These are phyloP conservation scores for Paraglomus brasilianum DNA, from an alignment of 192 early-diverging fungal species.

Conservation along the genomic window DNA sequence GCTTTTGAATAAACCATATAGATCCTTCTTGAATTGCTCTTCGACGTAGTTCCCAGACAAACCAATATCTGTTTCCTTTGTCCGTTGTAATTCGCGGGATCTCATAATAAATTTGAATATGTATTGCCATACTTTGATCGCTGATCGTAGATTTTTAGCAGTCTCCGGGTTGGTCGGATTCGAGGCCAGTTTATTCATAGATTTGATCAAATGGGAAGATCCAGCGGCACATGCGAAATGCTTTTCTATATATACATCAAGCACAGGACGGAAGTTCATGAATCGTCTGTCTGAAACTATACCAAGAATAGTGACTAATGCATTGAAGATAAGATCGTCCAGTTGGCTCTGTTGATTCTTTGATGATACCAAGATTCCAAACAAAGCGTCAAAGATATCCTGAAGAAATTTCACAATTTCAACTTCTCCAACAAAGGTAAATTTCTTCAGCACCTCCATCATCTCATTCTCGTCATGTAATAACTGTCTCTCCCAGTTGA, in stretches of 20 bases:
- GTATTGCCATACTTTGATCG: constrained; percentile 65
- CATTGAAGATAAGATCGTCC: constrained; percentile 47
- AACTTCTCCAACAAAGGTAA: constrained; percentile 58
- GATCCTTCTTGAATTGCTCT: constrained; percentile 47
- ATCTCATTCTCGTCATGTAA: constrained; percentile 35
- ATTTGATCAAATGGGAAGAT: constrained; percentile 43
- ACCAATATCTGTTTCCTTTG: constrained; percentile 32
- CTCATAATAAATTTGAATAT: constrained; percentile 56
- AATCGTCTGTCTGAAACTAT: constrained; percentile 64
- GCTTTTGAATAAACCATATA: constrained; percentile 41
- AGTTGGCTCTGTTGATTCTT: constrained; percentile 37
- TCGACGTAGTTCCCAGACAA: constrained; percentile 31
- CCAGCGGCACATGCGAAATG: constrained; percentile 39
- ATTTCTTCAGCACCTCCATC: constrained; percentile 46
- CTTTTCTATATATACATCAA: constrained; percentile 62
- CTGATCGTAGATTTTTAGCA: constrained; percentile 48
- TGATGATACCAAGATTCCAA: constrained; percentile 53
- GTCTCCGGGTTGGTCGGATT: constrained; percentile 37
- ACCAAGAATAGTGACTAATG: constrained; percentile 55
- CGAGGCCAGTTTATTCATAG: constrained; percentile 34
- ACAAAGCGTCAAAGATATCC: constrained; percentile 61
- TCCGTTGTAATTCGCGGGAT: constrained; percentile 39
- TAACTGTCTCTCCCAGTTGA: constrained; percentile 58
- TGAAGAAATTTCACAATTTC: constrained; percentile 71
- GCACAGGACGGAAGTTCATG: constrained; percentile 51